Evolutionary conservation across 2,329 filamentous ascomycete species (phyloP).

Genomic region (Colletotrichum tamarilloi): DNA sequence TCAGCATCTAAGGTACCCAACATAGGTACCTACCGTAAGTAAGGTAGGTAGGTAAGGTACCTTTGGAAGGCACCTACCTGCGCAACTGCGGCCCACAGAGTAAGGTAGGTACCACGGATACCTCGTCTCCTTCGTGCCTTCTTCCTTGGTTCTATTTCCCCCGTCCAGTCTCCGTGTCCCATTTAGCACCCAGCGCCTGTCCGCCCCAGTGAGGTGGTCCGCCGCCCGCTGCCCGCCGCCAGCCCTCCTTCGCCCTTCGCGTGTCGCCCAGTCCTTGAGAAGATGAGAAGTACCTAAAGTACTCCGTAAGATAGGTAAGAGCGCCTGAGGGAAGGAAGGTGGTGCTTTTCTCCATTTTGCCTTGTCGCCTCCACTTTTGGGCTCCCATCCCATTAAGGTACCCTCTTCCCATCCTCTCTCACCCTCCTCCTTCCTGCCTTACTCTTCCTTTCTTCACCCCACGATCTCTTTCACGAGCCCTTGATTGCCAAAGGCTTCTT

Average conservation of each 20-base stretch:
- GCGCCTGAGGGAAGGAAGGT: not conserved
- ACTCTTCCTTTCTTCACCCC: slow-evolving; percentile 32
- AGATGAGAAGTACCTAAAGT: too few species aligned
- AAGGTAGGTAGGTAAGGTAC: not conserved
- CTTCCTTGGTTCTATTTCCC: not conserved
- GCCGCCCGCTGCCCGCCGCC: slow-evolving; percentile 12
- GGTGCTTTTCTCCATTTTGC: slow-evolving; percentile 8
- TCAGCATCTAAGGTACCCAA: not conserved
- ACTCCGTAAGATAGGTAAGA: too few species aligned
- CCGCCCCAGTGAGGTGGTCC: slow-evolving; percentile 25
- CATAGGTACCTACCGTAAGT: not conserved
- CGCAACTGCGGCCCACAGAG: too few species aligned
- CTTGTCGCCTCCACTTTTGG: slow-evolving; percentile 36
- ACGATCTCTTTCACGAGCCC: slow-evolving; percentile 31
- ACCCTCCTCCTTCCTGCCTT: not conserved
- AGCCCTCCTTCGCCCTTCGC: not conserved
- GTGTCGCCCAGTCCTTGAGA: not conserved
- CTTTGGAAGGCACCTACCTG: too few species aligned
- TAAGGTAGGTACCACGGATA: too few species aligned
- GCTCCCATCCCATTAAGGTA: slow-evolving; percentile 36
- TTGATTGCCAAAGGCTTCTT: slow-evolving; percentile 30
- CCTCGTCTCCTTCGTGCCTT: not conserved
- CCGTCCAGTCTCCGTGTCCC: not conserved
- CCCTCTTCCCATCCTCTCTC: slow-evolving; percentile 25
- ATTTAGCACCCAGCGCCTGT: not conserved